Evolutionary conservation across 177 flowering plant species (phyloP), one percentile per base, ranked within the genome.

Genomic region (Telopea speciosissima): DNA sequence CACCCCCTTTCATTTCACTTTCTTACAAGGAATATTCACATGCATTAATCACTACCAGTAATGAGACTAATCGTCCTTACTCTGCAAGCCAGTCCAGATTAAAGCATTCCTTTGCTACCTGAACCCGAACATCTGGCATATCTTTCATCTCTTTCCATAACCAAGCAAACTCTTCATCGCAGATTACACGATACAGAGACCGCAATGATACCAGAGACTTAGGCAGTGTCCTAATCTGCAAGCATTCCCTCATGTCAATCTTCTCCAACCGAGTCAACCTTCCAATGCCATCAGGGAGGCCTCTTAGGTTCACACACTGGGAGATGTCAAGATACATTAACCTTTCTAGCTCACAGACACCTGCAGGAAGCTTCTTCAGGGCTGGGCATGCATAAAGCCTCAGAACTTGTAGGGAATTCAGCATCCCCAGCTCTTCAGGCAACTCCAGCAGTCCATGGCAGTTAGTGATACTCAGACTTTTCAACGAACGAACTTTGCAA

Each of bases 161-260:
- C 81, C 78, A 74, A 33, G 84, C 77, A 11, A 83, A 76, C 56
- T 86, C 91, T 68, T 88, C 93, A 19, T 92, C 92, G 45, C 97
- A 92, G 21, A 90, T 72, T 0, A 92, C 93, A 26, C 62, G 81
- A 3, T 75, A 72, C 62, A 90, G 79, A 2, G 86, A 81, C 66
- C 67, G 60, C 74, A 90, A 64, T 0, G 67, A 70, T 2, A 54
- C 72, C 16, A 72, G 77, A 6, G 93, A 85, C 8, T 58, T 65
- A 0, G 97, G 97, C 45, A 90, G 75, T 63, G 62, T 67, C 70
- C 69, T 73, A n/a, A 89, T 75, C 67, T 63, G 81, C 0, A 80
- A 72, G 63, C 97, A 92, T 69, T 90, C 92, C 68, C 92, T 82
- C 97, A 92, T 90, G 79, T 90, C 93, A 1, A 92, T 87, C 84